Conservation (phyloP, 345 rosid species). For the Limnanthes douglasii region DNA sequence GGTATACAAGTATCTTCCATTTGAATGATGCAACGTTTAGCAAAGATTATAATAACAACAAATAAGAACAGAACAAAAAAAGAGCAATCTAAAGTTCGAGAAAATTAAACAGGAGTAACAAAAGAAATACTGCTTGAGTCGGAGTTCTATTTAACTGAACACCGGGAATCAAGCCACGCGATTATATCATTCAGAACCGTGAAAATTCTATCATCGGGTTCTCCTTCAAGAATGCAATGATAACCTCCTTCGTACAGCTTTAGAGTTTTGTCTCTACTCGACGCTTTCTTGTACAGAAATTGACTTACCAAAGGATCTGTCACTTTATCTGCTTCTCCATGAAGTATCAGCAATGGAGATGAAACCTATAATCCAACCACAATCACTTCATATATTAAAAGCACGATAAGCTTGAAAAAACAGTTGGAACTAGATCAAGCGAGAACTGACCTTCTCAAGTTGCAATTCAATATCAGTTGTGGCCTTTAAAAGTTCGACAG, state of each 20-base stretch:
- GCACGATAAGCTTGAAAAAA: too few relatives aligned
- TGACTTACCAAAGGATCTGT: slow-evolving; percentile 73
- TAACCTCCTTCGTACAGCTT: slow-evolving; percentile 74
- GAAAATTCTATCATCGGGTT: slow-evolving; percentile 56
- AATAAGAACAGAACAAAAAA: too few relatives aligned
- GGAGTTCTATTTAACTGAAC: too few relatives aligned
- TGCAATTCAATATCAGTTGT: slow-evolving; percentile 59
- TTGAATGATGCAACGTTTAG: too few relatives aligned
- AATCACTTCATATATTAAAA: too few relatives aligned
- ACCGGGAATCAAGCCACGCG: slow-evolving; percentile 65
- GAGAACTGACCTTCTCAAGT: slow-evolving; percentile 36
- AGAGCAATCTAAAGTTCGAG: too few relatives aligned
- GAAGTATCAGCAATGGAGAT: slow-evolving; percentile 72
- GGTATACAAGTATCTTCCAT: too few relatives aligned
- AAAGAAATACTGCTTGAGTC: too few relatives aligned
- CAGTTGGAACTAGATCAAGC: too few relatives aligned
- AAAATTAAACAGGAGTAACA: too few relatives aligned
- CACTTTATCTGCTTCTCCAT: slow-evolving; percentile 78
- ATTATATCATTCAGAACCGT: slow-evolving; percentile 45
- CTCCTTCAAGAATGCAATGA: slow-evolving; percentile 92
- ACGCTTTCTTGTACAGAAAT: slow-evolving; percentile 59
- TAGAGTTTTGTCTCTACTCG: slow-evolving; percentile 70
- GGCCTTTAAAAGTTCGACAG: slow-evolving; percentile 61
- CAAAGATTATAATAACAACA: too few relatives aligned
- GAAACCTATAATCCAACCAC: too few relatives aligned